A percentile compares a stretch with the other conserved stretches of the same genome.
phyloP scores from a whole-genome alignment of 2,329 filamentous ascomycete species.

The Beauveria scarabaeidicola region DNA sequence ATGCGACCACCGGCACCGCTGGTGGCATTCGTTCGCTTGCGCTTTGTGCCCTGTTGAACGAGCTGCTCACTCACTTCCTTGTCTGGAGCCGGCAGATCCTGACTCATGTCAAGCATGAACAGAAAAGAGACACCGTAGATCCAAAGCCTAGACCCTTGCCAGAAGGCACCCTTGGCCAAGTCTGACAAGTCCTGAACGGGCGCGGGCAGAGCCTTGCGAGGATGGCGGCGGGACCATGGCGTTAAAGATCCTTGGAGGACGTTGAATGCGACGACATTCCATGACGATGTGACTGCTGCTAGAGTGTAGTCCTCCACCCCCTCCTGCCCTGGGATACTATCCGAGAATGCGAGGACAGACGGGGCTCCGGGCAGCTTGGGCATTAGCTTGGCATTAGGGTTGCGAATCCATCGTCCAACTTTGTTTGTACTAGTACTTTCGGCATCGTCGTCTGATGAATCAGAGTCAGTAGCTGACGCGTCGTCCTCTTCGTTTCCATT shows the following conservation, averaged over 20 bases:
- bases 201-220: constrained; percentile 62
- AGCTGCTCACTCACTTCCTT: constrained; percentile 21
- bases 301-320: constrained; percentile 36
- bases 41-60: constrained; percentile 37
- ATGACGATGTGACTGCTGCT: constrained; percentile 47
- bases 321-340: constrained; percentile 31
- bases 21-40: constrained; percentile 42
- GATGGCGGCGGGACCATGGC: constrained; percentile 80
- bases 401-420: constrained; percentile 65
- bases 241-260: constrained; percentile 68
- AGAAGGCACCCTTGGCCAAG: constrained; percentile 73
- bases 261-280: constrained; percentile 69
- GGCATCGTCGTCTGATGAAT: constrained; percentile 36
- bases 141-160: constrained; percentile 75
- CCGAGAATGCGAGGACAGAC: constrained; percentile 60
- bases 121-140: constrained; percentile 80
- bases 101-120: constrained; percentile 81
- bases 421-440: constrained; percentile 27
- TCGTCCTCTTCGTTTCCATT: constrained; percentile 26
- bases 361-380: constrained; percentile 59
- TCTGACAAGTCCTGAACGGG: constrained; percentile 70
- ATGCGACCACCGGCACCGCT: constrained; percentile 47
- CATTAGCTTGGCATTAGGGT: constrained; percentile 60
- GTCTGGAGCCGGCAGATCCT: constrained; percentile 47
- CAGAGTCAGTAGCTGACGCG: constrained; percentile 30